Base-by-base conservation (phyloP, 2,329 filamentous ascomycete genomes). In the Rosellinia necatrix region DNA sequence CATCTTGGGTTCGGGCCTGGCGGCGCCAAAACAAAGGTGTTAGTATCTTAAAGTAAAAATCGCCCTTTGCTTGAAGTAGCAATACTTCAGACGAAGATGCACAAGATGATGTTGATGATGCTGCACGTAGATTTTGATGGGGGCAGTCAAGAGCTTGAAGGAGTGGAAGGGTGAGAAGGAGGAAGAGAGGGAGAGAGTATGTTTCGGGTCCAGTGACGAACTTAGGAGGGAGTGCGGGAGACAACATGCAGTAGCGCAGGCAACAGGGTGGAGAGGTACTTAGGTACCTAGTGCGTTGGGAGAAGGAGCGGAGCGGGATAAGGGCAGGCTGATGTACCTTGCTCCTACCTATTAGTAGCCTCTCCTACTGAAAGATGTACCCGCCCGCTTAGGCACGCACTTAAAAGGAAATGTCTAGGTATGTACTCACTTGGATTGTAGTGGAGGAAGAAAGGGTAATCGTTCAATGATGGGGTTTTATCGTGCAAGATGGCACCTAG, bases 1-100 rank as follows among this genome's bases (percentile, higher is more conserved):
- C 56, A 75, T 74, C 74, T 74, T 75, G 44, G 56, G 48, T 62
- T 50, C 48, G 54, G 32, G 17, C 49, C 32, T 5, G 30, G 27
- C 47, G 54, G 38, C 52, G 27, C 48, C 44, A 15, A 22, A 34
- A 25, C 25, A 48, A 10, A 12, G 15, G 10, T 22, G 54, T 52
- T 10, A 55, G 50, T 10, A 37, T 12, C 24, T 15, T 13, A 21
- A 38, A 27, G 9, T 29, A 21, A 22, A 15, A n/a, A 7, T 21
- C 10, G 30, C 13, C 6, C 34, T 43, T 7, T 32, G 10, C 6
- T 3, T 35, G 12, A 38, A 7, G 25, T 44, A 52, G 35, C 10
- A 25, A 50, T 49, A 43, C 10, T 46, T 19, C 10, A 22, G 32
- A 21, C 25, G 37, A 25, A 24, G 21, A 43, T 17, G 17, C 19